Base-by-base conservation (phyloP, 163 green algal genomes). In the Coccomyxa subellipsoidea region DNA sequence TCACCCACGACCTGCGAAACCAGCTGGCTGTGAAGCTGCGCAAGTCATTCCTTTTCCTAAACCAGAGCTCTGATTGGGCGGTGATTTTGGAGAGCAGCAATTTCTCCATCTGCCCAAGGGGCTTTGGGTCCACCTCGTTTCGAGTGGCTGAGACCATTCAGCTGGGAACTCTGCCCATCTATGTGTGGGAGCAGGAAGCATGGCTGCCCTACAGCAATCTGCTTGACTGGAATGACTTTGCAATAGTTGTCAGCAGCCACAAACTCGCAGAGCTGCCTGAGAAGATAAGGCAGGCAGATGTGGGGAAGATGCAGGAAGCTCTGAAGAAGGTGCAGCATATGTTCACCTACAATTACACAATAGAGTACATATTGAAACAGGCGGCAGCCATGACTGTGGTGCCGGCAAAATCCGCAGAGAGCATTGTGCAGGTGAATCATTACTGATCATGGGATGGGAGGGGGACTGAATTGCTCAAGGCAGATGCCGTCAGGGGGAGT, bases 81-180 rank as follows among this genome's bases (percentile, higher is more conserved):
- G 47, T 59, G 47, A n/a, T 78, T 12, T 35, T 78, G 10, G 72
- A 78, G 72, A 38, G 35, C 35, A 40, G 29, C 35, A 54, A 59
- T 6, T 78, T 78, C 6, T 59, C 72, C 2, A 27, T 78, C 2
- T 38, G 36, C 36, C 72, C 35, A 5, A 34, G 72, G 23, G 72
- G 72, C 35, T 39, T 59, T 37, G 36, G 72, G 29, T 59, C 35
- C 35, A 37, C 29, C 34, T 78, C 72, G 27, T 59, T 78, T 39
- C 72, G 72, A 25, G 32, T 78, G 72, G 39, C n/a, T 32, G 72
- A 78, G 72, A 39, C 34, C 36, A 38, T 78, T n/a, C 72, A 78
- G 72, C 72, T 78, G 35, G 35, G 34, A 7, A 59, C 29, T n/a
- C 29, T 78, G 9, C 72, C 72, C 35, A 54, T 78, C 35, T 78